phyloP scores from a whole-genome alignment of 2,329 filamentous ascomycete genomes.

The Penicillium corylophilum region DNA sequence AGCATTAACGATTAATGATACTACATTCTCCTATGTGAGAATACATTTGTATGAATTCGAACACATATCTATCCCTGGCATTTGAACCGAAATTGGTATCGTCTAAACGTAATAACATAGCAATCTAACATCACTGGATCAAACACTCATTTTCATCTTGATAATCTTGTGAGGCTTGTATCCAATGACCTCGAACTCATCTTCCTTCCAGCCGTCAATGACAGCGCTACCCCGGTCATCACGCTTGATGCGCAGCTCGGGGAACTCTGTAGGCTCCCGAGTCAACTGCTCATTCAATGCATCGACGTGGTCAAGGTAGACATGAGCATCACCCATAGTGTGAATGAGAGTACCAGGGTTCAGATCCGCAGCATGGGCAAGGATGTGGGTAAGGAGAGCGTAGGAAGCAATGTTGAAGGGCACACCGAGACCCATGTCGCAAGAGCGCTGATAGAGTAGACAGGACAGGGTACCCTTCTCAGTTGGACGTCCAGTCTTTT shows the following conservation, averaged over 20 bases:
- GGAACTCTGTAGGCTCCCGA: conserved; percentile 78
- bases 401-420: conserved; percentile 98
- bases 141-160: conserved; percentile 98
- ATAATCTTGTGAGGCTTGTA: conserved; percentile 92
- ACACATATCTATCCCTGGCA: conserved; percentile 1
- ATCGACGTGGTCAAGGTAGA: conserved; percentile 90
- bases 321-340: conserved; percentile 97
- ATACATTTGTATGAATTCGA: conserved; percentile 1
- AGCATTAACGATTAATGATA: conserved; percentile 10
- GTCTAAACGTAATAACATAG: conserved; percentile 18
- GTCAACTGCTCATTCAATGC: conserved; percentile 77
- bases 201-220: conserved; percentile 86
- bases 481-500: conserved; percentile 28
- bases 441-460: conserved; percentile 87
- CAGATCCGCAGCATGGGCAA: conserved; percentile 82
- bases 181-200: conserved; percentile 82
- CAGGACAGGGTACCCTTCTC: conserved; percentile 75
- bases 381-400: conserved; percentile 90
- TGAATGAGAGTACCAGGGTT: conserved; percentile 86
- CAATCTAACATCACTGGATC: conserved; percentile 8
- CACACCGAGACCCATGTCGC: conserved; percentile 95
- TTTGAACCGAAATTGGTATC: conserved; percentile 19
- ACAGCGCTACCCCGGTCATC: conserved; percentile 74
- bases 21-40: not conserved
- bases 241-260: conserved; percentile 69